These are phyloP conservation scores for Leccinum broughii DNA, from an alignment of 768 basidiomycete genomes.

Conservation along the genomic window DNA sequence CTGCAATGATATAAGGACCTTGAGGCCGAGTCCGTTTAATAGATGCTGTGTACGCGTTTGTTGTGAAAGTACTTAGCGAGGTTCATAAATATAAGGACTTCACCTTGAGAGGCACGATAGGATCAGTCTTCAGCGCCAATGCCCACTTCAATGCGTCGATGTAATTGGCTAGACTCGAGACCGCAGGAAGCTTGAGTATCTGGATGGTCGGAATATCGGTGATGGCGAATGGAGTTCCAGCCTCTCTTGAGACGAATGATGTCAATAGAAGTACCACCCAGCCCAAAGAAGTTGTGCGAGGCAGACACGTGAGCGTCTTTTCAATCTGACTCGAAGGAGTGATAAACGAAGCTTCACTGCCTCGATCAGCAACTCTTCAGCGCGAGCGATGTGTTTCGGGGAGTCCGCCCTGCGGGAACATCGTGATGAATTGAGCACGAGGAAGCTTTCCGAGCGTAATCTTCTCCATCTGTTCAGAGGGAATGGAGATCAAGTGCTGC, in stretches of 20 bases:
- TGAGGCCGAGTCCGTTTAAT: neutral
- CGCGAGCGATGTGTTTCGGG: neutral
- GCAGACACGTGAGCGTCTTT: neutral
- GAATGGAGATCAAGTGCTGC: neutral
- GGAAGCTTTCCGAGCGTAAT: neutral
- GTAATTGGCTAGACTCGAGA: neutral
- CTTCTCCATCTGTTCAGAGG: neutral
- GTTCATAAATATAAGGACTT: neutral
- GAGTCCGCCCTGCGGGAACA: neutral
- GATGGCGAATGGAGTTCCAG: neutral
- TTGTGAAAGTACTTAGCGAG: neutral
- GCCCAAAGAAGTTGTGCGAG: neutral
- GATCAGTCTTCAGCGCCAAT: neutral
- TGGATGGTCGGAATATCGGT: neutral
- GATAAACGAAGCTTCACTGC: neutral
- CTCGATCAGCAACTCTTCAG: neutral
- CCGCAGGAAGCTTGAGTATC: neutral
- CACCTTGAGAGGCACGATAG: constrained; percentile 2
- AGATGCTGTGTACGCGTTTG: neutral
- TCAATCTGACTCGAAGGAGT: neutral
- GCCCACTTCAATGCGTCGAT: neutral
- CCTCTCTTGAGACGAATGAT: neutral
- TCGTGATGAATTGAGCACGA: neutral
- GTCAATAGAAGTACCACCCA: neutral
- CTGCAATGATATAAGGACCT: neutral